These are phyloP conservation scores for Suhomyces chickasaworum DNA, from an alignment of 1,139 yeast genomes.

Conservation along the genomic window DNA sequence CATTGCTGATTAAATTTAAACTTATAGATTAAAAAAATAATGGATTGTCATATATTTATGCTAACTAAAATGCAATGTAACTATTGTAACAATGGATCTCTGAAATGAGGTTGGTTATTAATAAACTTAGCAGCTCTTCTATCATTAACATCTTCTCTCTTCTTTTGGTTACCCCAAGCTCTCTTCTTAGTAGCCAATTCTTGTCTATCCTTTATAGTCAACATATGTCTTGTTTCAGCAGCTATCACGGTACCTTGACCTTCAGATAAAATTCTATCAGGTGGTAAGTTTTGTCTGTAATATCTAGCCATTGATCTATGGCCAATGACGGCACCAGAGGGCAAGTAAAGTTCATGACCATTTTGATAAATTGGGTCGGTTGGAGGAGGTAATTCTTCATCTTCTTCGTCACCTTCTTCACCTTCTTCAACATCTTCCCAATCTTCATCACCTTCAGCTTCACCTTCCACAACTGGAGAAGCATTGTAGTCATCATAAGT, in stretches of 20 bases:
- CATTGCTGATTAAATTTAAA: constrained; percentile 5
- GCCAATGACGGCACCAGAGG: constrained; percentile 85
- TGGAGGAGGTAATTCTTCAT: constrained; percentile 35
- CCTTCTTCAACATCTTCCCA: constrained; percentile 21
- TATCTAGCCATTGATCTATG: constrained; percentile 87
- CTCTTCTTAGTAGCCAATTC: constrained; percentile 67
- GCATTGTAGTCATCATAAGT: constrained; percentile 48
- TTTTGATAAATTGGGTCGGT: constrained; percentile 45
- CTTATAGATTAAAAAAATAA: not conserved
- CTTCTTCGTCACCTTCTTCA: constrained; percentile 36
- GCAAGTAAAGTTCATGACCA: constrained; percentile 80
- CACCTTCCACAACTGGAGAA: constrained; percentile 2
- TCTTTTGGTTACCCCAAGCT: constrained; percentile 72
- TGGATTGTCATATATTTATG: constrained; percentile 1
- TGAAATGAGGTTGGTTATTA: constrained; percentile 87
- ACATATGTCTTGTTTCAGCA: constrained; percentile 81
- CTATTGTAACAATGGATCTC: constrained; percentile 87
- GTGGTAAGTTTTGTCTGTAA: constrained; percentile 75
- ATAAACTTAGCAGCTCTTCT: constrained; percentile 79
- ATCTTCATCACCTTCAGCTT: constrained; percentile 27
- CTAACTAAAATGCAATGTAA: constrained; percentile 1
- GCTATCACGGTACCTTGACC: constrained; percentile 95
- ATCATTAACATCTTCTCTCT: constrained; percentile 67
- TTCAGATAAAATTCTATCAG: constrained; percentile 71
- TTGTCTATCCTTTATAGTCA: constrained; percentile 52